Conservation (phyloP, 2,329 filamentous ascomycete species). For the Venturia pyrina region DNA sequence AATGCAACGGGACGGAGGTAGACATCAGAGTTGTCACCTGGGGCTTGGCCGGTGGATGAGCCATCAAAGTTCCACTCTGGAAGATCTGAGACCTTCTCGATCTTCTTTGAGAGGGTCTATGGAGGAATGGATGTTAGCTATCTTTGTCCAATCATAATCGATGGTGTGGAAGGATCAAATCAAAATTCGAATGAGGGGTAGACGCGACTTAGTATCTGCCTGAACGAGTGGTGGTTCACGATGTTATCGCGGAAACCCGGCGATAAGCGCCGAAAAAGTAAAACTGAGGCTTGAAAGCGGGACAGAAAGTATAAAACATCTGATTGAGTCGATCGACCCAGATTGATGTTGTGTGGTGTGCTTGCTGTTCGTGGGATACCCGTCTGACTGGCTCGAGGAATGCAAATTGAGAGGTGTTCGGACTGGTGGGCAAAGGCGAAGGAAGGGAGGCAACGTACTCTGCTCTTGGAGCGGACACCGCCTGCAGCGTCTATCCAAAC, state of each 20-base stretch:
- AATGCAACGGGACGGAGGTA: conserved; percentile 86
- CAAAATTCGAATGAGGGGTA: not conserved
- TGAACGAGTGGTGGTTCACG: not conserved
- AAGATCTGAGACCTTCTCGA: conserved; percentile 51
- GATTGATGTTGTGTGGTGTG: not conserved
- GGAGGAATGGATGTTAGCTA: not conserved
- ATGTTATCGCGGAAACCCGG: not conserved
- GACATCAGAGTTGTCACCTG: conserved; percentile 92
- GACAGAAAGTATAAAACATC: not conserved
- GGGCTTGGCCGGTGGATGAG: conserved; percentile 84
- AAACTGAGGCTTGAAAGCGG: not conserved
- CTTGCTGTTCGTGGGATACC: not conserved
- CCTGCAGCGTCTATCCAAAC: conserved; percentile 87
- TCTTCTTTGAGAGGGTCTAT: conserved; percentile 54
- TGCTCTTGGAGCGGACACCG: conserved; percentile 79
- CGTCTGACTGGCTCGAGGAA: not conserved
- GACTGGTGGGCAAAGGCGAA: conserved; percentile 14
- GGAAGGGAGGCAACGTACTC: not conserved
- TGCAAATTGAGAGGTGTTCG: not conserved
- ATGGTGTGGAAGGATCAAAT: not conserved
- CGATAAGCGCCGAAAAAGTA: not conserved
- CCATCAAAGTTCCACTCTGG: conserved; percentile 79
- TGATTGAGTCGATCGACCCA: no score
- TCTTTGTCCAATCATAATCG: not conserved
- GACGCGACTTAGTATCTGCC: not conserved